phyloP scores from a whole-genome alignment of 805 yeast species.

The Candida berthetii region DNA sequence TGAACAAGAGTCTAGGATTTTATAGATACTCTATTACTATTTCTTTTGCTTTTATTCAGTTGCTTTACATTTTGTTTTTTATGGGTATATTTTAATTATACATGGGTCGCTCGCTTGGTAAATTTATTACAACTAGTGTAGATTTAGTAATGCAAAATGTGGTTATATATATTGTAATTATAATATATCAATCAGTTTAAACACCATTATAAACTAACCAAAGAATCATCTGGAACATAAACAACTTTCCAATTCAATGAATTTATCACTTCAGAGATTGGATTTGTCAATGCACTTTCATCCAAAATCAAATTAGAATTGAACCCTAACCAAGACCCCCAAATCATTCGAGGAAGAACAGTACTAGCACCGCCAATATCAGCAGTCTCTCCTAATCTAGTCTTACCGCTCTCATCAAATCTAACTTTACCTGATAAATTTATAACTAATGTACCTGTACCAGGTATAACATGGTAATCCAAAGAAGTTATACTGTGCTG shows the following conservation, averaged over 20 bases:
- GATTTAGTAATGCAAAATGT: no score
- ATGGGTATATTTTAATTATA: no score
- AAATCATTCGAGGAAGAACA: constrained; percentile 18
- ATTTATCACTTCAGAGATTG: constrained; percentile 42
- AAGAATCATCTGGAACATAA: constrained; percentile 50
- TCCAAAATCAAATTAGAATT: constrained; percentile 55
- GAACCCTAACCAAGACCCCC: constrained; percentile 73
- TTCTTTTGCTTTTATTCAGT: no score
- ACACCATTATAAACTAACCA: constrained; percentile 13
- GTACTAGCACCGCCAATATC: constrained; percentile 28
- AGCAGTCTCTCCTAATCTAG: constrained; percentile 58
- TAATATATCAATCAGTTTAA: no score
- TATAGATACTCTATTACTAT: no score
- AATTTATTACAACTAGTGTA: no score
- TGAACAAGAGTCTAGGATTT: no score
- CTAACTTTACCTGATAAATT: constrained; percentile 53
- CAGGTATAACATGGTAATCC: constrained; percentile 66
- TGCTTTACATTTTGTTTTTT: no score
- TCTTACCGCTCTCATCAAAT: constrained; percentile 72
- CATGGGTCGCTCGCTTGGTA: no score
- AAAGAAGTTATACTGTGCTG: constrained; percentile 58
- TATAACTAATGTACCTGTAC: constrained; percentile 48
- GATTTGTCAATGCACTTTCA: constrained; percentile 33
- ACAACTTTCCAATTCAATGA: constrained; percentile 64
- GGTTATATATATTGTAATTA: no score